Evolutionary conservation across 768 basidiomycete genomes (phyloP).

Genomic region (Boletus tylopilopsis): DNA sequence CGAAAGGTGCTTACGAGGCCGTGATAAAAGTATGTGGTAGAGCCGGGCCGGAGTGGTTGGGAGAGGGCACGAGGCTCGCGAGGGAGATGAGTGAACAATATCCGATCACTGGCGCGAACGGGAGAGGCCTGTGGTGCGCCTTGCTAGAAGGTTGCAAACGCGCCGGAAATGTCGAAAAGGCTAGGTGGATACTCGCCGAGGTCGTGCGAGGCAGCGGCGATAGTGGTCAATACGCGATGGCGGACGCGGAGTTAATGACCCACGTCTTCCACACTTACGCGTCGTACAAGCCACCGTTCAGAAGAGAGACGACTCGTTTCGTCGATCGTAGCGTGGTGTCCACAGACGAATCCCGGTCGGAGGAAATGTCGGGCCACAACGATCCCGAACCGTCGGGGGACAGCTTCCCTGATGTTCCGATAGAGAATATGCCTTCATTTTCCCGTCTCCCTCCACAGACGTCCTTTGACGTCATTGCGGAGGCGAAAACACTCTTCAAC

Average conservation of each 20-base stretch:
- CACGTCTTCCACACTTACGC: slow-evolving; percentile 89
- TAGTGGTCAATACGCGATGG: slow-evolving; percentile 29
- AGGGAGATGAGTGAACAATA: slow-evolving; percentile 83
- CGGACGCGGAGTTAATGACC: slow-evolving; percentile 70
- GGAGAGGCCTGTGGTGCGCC: slow-evolving; percentile 68
- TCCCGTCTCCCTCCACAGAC: slow-evolving; percentile 70
- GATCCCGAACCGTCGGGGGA: slow-evolving; percentile 4
- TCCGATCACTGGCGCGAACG: slow-evolving; percentile 29
- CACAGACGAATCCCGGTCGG: not conserved
- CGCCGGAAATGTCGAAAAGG: slow-evolving; percentile 75
- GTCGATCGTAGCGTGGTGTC: slow-evolving; percentile 22
- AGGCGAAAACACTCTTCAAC: slow-evolving; percentile 62
- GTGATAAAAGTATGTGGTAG: slow-evolving; percentile 78
- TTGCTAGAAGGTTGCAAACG: slow-evolving; percentile 90
- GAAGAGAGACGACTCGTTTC: slow-evolving; percentile 44
- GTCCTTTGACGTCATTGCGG: slow-evolving; percentile 63
- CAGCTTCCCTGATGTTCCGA: slow-evolving; percentile 1
- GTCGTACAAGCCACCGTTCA: slow-evolving; percentile 70
- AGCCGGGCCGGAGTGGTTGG: slow-evolving; percentile 63
- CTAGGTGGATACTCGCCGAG: slow-evolving; percentile 90
- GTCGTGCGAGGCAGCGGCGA: slow-evolving; percentile 37
- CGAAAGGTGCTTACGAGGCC: slow-evolving; percentile 70
- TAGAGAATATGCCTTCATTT: slow-evolving; percentile 18
- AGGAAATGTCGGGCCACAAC: not conserved
- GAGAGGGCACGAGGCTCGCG: slow-evolving; percentile 80